A percentile compares a stretch with the other conserved stretches of the same genome.
phyloP scores from a whole-genome alignment of 768 basidiomycete species.

The Naganishia friedmannii region DNA sequence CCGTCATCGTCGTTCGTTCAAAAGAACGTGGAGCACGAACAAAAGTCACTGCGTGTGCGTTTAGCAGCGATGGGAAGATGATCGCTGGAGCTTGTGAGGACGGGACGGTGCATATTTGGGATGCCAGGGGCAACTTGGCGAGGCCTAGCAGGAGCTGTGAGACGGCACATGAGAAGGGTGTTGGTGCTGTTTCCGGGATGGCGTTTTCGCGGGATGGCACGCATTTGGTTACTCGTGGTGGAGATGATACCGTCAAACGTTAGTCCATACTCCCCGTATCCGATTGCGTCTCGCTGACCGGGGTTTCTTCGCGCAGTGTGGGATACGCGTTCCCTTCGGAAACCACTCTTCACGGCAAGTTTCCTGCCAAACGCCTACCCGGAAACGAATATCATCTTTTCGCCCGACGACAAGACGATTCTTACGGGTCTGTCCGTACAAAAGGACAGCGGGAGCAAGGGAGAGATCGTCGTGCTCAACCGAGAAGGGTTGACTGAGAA shows the following conservation, averaged over 20 bases:
- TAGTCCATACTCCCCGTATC: constrained; percentile 50
- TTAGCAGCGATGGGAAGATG: constrained; percentile 81
- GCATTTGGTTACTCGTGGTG: constrained; percentile 81
- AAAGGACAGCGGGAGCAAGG: constrained; percentile 64
- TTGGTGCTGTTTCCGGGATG: constrained; percentile 74
- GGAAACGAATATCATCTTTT: constrained; percentile 89
- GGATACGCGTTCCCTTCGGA: constrained; percentile 88
- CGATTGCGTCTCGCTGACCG: constrained; percentile 17
- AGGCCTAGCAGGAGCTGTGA: constrained; percentile 82
- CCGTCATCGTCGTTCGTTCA: constrained; percentile 92
- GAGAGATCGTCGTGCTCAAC: constrained; percentile 69
- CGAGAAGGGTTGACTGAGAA: constrained; percentile 66
- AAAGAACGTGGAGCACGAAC: constrained; percentile 92
- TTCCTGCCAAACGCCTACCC: constrained; percentile 77
- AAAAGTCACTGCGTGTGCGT: constrained; percentile 80
- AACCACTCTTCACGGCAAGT: constrained; percentile 69
- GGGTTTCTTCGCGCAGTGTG: constrained; percentile 64
- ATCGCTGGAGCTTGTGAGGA: constrained; percentile 90
- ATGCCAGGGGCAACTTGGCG: constrained; percentile 85
- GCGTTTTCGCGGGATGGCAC: constrained; percentile 84
- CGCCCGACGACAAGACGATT: constrained; percentile 85
- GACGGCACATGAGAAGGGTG: constrained; percentile 78
- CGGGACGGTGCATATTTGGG: constrained; percentile 91
- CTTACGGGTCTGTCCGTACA: constrained; percentile 64
- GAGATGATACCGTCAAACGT: constrained; percentile 95